Evolutionary conservation across 768 basidiomycete species (phyloP), one percentile per base, ranked within the genome.

Genomic region (Aureoboletus auriporus): DNA sequence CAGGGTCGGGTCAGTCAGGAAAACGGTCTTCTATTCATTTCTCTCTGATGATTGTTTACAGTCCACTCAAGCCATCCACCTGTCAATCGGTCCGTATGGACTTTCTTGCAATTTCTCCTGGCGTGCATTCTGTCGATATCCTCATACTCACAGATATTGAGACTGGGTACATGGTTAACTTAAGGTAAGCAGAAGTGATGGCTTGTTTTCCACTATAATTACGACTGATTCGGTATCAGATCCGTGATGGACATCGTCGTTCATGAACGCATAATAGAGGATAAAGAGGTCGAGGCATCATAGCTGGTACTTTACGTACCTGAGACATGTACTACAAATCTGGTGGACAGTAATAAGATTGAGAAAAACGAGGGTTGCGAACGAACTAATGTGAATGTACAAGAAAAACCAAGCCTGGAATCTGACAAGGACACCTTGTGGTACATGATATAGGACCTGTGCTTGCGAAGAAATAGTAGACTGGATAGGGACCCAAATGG

Each of bases 81-180:
- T 90, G 89, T 61, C 90, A 93, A 63, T 89, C 87, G 16, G 87
- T 93, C 23, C 74, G 88, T 35, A 90, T 93, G 84, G 78, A 85
- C 50, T 92, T 93, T 58, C 68, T 93, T 39, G 89, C 91, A 3
- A 70, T 93, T 41, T 75, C 79, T 8, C 83, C 89, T 16, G 91
- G 91, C 4, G 81, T 92, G 2, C 89, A 93, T 59, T 73, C 83
- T 3, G 76, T 93, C 43, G 82, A 87, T 52, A 74, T 77, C 6
- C 68, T 93, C 44, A 82, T 81, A 1, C 68, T 93, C 44, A 85
- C 82, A 1, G 91, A 93, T 55, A 69, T 86, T 5, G 88, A 88
- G 57, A 80, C 83, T 6, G 83, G 83, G 1, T 82, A 78, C 61
- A 74, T 81, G 0, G 80, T 86, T 65, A 87, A 89, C 56, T 69